These are phyloP conservation scores for Sphaerostilbella broomeana DNA, from an alignment of 2,329 filamentous ascomycete genomes.

Conservation along the genomic window DNA sequence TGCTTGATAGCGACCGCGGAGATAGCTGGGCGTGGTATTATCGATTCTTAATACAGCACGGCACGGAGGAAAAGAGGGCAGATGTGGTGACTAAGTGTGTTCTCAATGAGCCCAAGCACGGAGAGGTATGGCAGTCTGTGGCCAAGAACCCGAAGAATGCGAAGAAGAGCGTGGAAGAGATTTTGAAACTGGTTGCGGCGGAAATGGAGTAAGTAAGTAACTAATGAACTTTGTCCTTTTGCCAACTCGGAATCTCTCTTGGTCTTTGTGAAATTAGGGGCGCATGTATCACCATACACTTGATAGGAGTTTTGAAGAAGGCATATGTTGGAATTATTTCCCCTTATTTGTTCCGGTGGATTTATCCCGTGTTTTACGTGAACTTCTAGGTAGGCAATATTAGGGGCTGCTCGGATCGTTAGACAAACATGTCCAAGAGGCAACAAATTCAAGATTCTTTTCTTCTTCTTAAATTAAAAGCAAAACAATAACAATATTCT, in stretches of 20 bases:
- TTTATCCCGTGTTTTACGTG: not conserved
- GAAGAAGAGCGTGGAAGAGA: slow-evolving; percentile 66
- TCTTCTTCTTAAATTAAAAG: not conserved
- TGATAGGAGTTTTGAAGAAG: slow-evolving; percentile 5
- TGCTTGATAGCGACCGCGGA: slow-evolving; percentile 78
- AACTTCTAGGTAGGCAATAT: not conserved
- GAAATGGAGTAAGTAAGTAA: slow-evolving; percentile 31
- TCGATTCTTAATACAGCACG: slow-evolving; percentile 86
- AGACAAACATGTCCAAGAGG: not conserved
- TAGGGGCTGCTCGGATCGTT: not conserved
- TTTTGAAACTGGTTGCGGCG: slow-evolving; percentile 70
- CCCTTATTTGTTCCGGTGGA: not conserved
- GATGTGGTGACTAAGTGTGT: slow-evolving; percentile 80
- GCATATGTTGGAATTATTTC: not conserved
- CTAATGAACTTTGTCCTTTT: too few relatives aligned
- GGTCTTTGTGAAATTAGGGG: not conserved
- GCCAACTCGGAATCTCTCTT: too few relatives aligned
- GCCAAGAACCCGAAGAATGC: slow-evolving; percentile 83
- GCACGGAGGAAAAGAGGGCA: slow-evolving; percentile 82
- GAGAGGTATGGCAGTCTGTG: slow-evolving; percentile 82
- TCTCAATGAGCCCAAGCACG: slow-evolving; percentile 80
- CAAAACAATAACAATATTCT: not conserved
- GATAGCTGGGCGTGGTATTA: slow-evolving; percentile 99
- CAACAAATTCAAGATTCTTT: not conserved
- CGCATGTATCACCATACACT: slow-evolving; percentile 6